Conservation (phyloP, 441 rosid species). For the Croton setiger region DNA sequence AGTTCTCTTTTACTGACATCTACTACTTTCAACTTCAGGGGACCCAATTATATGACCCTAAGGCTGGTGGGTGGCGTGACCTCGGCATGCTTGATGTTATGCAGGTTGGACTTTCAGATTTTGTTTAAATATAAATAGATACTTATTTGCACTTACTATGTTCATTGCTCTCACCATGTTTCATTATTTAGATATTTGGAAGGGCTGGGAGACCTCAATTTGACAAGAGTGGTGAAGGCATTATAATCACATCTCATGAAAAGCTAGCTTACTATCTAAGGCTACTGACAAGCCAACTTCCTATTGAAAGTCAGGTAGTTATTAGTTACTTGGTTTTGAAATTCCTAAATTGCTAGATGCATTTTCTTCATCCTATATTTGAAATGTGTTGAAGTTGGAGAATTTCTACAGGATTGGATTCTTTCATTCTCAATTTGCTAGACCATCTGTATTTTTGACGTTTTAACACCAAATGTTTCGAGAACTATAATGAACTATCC, state of each 20-base stretch:
- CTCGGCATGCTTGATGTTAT: slow-evolving; percentile 99
- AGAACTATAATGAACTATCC: not conserved
- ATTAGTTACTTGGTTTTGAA: slow-evolving; percentile 20
- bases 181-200: slow-evolving; percentile 75
- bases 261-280: slow-evolving; percentile 92
- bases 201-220: slow-evolving; percentile 99
- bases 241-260: slow-evolving; percentile 96
- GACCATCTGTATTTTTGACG: not conserved
- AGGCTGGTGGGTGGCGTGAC: slow-evolving; percentile 99
- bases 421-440: not conserved
- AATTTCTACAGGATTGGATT: not conserved
- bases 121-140: slow-evolving; percentile 16
- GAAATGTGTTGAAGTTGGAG: not conserved
- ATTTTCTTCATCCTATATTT: not conserved
- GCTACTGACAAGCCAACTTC: slow-evolving; percentile 93
- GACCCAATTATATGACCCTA: slow-evolving; percentile 93
- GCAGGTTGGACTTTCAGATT: slow-evolving; percentile 60
- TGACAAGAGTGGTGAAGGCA: slow-evolving; percentile 99
- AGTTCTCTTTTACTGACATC: slow-evolving; percentile 3
- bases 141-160: not conserved
- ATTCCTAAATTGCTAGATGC: slow-evolving; percentile 4
- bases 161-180: slow-evolving; percentile 21
- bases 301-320: slow-evolving; percentile 97
- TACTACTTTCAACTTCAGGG: slow-evolving; percentile 53
- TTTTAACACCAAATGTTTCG: not conserved